Evolutionary conservation across 2,329 filamentous ascomycete genomes (phyloP), one percentile per base, ranked within the genome.

Genomic region (Lachnellula arida): DNA sequence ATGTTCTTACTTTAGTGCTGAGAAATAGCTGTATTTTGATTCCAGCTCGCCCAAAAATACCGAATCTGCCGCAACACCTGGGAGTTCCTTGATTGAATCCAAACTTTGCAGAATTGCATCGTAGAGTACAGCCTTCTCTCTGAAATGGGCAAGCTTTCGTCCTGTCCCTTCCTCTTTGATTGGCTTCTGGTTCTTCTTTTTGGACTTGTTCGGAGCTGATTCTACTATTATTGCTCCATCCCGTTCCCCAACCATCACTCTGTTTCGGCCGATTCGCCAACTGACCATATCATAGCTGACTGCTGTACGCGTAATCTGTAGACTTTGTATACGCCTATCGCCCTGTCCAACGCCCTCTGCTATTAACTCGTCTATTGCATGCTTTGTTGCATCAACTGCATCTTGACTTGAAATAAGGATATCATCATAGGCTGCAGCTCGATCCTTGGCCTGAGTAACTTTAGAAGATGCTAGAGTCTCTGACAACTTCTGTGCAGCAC

Each of bases 221-320:
- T 79, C 79, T 17, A 80, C 78, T 19, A 81, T 72, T 15, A 80
- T 72, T 15, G 89, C 80, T 3, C 93, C 93, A 65, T 97, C 93
- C 53, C 88, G 80, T 6, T 82, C 76, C n/a, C 93, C 92, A 51
- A 91, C 89, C 59, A 99, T 76, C 0, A 96, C 87, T 53, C 94
- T 81, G 72, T 99, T 97, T 48, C 94, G 86, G 25, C 93, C 93
- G 61, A 97, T 89, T 70, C 94, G 83, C 92, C 92, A 97, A 68
- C 90, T 92, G 55, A 99, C 88, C 72, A 97, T 84, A 63, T 90
- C 89, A 71, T 96, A 97, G 72, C 94, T 96, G 55, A 97, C 90
- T 1, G 93, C 91, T 0, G 95, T 95, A 59, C 89, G 87, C 3
- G 92, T 96, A 56, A 99, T 88, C 63, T 96, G 92, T 46, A 99